Percentiles rank a stretch among this genome's conserved stretches.
phyloP scores from a whole-genome alignment of 1,284 basidiomycete genomes.

The Cystobasidium slooffiae region DNA sequence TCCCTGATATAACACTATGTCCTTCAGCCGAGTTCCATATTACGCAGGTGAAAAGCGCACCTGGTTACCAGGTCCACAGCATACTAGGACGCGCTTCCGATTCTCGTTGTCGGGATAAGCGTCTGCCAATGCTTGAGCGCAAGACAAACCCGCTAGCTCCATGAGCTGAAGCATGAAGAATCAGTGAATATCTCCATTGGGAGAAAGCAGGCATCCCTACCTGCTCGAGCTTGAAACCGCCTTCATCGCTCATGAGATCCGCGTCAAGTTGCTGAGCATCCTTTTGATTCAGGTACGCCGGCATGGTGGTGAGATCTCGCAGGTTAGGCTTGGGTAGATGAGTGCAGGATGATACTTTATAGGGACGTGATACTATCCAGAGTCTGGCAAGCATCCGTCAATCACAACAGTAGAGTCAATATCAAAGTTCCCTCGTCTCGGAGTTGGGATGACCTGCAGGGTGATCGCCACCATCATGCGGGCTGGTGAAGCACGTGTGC shows the following conservation, averaged over 20 bases:
- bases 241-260: constrained; percentile 77
- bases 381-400: no score
- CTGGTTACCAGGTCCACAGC: constrained; percentile 95
- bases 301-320: constrained; percentile 22
- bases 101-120: constrained; percentile 69
- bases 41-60: constrained; percentile 44
- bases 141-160: constrained; percentile 97
- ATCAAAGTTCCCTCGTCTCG: no score
- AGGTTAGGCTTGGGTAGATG: background rate
- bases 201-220: constrained; percentile 57
- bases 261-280: constrained; percentile 75
- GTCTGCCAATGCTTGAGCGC: constrained; percentile 82
- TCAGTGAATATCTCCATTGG: background rate
- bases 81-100: constrained; percentile 79
- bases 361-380: background rate
- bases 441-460: no score
- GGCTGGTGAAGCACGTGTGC: no score
- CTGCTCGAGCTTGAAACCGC: constrained; percentile 90
- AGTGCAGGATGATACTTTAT: background rate
- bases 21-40: background rate
- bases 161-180: constrained; percentile 70
- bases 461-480: no score
- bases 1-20: constrained; percentile 61
- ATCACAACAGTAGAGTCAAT: no score
- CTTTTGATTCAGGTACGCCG: constrained; percentile 46